Percentiles rank a stretch among this genome's conserved stretches.
Conservation (phyloP, 2,329 filamentous ascomycete genomes). For the Lojkania enalia region DNA sequence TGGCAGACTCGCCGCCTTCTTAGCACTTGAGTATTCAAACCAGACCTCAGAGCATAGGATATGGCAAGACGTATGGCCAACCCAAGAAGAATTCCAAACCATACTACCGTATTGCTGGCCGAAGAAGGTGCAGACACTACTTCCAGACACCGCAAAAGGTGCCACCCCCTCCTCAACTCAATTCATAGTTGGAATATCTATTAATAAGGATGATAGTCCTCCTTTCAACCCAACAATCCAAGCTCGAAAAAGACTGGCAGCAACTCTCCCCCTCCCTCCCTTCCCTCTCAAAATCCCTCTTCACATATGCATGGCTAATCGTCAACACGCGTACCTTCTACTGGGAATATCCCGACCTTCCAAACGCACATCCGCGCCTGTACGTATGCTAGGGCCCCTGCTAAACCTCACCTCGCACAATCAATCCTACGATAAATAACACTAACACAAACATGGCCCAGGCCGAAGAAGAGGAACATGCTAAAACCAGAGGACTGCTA, state of each 20-base stretch:
- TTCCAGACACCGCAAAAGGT: conserved; percentile 44
- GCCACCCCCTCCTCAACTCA: neutral
- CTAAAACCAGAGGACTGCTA: conserved; percentile 61
- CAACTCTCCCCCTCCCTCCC: conserved; percentile 50
- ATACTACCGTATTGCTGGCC: conserved; percentile 63
- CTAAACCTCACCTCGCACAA: no score
- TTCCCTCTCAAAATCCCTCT: conserved; percentile 47
- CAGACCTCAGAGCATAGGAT: conserved; percentile 51
- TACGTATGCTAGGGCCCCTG: no score
- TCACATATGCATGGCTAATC: conserved; percentile 62
- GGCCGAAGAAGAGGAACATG: conserved; percentile 47
- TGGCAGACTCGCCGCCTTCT: conserved; percentile 70
- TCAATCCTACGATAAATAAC: no score
- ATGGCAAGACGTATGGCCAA: conserved; percentile 72
- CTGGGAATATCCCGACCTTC: conserved; percentile 50
- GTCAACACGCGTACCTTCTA: conserved; percentile 65
- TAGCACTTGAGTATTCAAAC: conserved; percentile 55
- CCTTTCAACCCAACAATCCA: conserved; percentile 59
- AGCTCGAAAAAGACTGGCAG: conserved; percentile 57
- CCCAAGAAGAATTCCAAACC: conserved; percentile 59
- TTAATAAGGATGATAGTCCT: conserved; percentile 35
- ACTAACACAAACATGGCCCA: no score
- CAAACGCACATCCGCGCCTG: conserved; percentile 46
- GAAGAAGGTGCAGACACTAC: conserved; percentile 42
- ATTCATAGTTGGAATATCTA: neutral